Evolutionary conservation across 1,284 basidiomycete genomes (phyloP).

Genomic region (Exsudoporus floridanus): DNA sequence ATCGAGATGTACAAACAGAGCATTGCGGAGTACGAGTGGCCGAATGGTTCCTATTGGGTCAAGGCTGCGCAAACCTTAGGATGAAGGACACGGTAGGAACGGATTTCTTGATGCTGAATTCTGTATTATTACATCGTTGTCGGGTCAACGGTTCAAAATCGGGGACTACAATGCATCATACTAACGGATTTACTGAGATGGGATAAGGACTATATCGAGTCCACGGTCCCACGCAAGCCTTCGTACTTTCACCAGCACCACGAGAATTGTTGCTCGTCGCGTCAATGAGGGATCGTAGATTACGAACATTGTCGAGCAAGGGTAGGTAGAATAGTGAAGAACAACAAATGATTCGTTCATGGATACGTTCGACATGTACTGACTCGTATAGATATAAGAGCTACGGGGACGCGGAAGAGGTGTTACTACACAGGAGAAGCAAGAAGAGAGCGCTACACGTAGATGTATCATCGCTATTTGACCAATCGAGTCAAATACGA

Average conservation of each 20-base stretch:
- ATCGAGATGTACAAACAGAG: slow-evolving; percentile 76
- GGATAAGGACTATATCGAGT: not conserved
- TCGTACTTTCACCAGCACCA: no score
- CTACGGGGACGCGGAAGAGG: slow-evolving; percentile 10
- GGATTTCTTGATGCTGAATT: not conserved
- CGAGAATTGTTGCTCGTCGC: not conserved
- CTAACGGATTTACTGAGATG: not conserved
- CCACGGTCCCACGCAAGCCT: no score
- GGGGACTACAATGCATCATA: not conserved
- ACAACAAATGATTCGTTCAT: slow-evolving; percentile 5
- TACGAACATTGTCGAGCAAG: slow-evolving; percentile 1
- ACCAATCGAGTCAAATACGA: slow-evolving; percentile 2
- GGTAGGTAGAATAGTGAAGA: slow-evolving; percentile 2
- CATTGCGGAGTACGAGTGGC: slow-evolving; percentile 75
- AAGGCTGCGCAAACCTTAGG: slow-evolving; percentile 17
- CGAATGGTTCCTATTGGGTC: slow-evolving; percentile 72
- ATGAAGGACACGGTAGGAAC: not conserved
- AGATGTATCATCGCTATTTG: slow-evolving; percentile 18
- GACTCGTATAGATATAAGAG: slow-evolving; percentile 29
- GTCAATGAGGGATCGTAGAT: not conserved
- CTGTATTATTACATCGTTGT: slow-evolving; percentile 3
- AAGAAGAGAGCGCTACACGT: slow-evolving; percentile 32
- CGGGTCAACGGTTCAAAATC: no score
- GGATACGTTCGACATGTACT: slow-evolving; percentile 9
- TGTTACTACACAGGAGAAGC: slow-evolving; percentile 29